Conservation (phyloP, 208 protist genomes). For the Trypanosoma boissoni region DNA sequence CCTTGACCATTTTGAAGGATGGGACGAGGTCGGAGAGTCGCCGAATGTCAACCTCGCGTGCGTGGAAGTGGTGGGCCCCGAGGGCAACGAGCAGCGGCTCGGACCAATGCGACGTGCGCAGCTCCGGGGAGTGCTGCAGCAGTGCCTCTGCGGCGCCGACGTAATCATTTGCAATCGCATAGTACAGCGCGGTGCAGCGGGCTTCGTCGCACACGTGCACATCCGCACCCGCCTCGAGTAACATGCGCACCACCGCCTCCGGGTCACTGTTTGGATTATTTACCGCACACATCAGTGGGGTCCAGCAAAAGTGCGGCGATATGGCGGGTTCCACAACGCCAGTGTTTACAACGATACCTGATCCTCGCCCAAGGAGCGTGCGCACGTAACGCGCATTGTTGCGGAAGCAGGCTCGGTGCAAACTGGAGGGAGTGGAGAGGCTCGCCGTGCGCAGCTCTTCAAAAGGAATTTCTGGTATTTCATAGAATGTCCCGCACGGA, state of each 20-base stretch:
- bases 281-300: conserved; percentile 82
- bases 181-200: conserved; percentile 81
- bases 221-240: conserved; percentile 72
- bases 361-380: conserved; percentile 71
- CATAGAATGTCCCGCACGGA: conserved; percentile 34
- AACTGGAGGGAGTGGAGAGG: conserved; percentile 26
- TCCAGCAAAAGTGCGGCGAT: conserved; percentile 68
- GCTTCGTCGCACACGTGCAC: conserved; percentile 67
- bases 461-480: background rate
- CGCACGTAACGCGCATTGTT: conserved; percentile 84
- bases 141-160: conserved; percentile 46
- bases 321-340: conserved; percentile 53
- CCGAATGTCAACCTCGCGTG: conserved; percentile 60
- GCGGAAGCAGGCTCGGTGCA: conserved; percentile 87
- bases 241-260: conserved; percentile 56
- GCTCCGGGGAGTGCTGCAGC: conserved; percentile 49
- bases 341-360: conserved; percentile 70
- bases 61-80: conserved; percentile 69
- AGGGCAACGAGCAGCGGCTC: conserved; percentile 70
- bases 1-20: conserved; percentile 43
- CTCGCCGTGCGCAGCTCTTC: background rate
- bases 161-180: conserved; percentile 90
- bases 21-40: conserved; percentile 65
- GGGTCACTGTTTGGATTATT: conserved; percentile 88
- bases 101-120: conserved; percentile 54